These are phyloP conservation scores for Hibiscus mutabilis DNA, from an alignment of 345 rosid genomes.

Conservation along the genomic window DNA sequence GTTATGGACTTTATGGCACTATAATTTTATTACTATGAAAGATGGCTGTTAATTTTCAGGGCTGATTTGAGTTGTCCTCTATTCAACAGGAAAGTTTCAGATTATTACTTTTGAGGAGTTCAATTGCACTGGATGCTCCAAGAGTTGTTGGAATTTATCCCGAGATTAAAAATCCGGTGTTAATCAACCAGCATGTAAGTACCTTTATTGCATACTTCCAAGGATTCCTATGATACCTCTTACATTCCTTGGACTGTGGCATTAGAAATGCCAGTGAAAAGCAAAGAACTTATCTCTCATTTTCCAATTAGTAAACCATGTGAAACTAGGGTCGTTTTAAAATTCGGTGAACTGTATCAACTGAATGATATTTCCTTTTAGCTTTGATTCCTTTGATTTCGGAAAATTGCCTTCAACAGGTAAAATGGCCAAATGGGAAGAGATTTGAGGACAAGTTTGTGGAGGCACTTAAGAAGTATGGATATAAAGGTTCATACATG, in stretches of 20 bases:
- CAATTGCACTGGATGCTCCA: constrained; percentile 76
- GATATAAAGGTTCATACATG: constrained; percentile 75
- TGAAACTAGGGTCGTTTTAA: not conserved
- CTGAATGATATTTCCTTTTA: not conserved
- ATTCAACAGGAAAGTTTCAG: constrained; percentile 56
- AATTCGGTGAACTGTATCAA: not conserved
- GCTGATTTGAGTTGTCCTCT: not conserved
- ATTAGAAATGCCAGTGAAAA: not conserved
- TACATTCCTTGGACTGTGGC: not conserved
- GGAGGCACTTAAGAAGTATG: constrained; percentile 65
- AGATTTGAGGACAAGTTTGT: constrained; percentile 72
- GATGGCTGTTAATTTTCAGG: not conserved
- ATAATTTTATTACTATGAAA: not conserved
- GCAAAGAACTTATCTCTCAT: not conserved
- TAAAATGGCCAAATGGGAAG: constrained; percentile 74
- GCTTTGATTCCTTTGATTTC: constrained; percentile 7
- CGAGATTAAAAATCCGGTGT: constrained; percentile 86
- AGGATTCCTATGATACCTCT: not conserved
- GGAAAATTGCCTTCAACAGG: constrained; percentile 34
- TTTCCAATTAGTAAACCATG: not conserved
- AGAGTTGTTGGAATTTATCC: constrained; percentile 96
- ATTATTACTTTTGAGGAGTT: constrained; percentile 83
- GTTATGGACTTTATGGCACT: not conserved
- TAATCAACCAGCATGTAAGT: constrained; percentile 77
- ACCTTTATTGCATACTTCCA: not conserved